These are phyloP conservation scores for Boletus reticuloceps DNA, from an alignment of 768 basidiomycete genomes.

Conservation along the genomic window DNA sequence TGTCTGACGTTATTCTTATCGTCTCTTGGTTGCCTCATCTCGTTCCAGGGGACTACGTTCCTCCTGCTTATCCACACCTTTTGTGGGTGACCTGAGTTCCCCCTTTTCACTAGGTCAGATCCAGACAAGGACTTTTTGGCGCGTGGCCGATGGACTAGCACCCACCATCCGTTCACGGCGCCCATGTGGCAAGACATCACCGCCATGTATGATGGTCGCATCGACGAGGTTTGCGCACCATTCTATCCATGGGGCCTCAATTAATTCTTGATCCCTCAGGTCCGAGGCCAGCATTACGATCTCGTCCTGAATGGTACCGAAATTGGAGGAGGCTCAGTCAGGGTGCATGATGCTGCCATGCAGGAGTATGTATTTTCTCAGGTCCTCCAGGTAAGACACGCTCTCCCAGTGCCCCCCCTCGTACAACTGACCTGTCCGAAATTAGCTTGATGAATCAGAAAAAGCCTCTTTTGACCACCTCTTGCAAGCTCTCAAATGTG, in stretches of 20 bases:
- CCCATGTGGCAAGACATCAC: conserved; percentile 90
- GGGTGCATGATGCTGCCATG: conserved; percentile 85
- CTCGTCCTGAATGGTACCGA: conserved; percentile 92
- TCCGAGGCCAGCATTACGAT: conserved; percentile 95
- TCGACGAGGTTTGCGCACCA: conserved; percentile 47
- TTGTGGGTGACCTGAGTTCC: conserved; percentile 97
- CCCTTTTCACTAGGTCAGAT: conserved; percentile 85
- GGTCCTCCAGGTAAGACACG: conserved; percentile 65
- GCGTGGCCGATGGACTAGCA: conserved; percentile 85
- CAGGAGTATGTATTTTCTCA: conserved; percentile 79
- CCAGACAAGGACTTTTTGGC: conserved; percentile 85
- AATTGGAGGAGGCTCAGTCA: conserved; percentile 91
- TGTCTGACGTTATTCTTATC: conserved; percentile 17
- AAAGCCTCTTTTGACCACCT: conserved; percentile 78
- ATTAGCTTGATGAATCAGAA: conserved; percentile 71
- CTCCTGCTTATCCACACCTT: conserved; percentile 69
- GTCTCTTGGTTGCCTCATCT: conserved; percentile 6
- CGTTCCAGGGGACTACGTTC: conserved; percentile 51
- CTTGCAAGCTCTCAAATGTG: conserved; percentile 80
- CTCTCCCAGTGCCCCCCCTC: conserved; percentile 1
- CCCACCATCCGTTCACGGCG: conserved; percentile 96
- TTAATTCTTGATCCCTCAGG: conserved; percentile 40
- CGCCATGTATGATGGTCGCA: conserved; percentile 66
- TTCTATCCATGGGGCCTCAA: neutral
- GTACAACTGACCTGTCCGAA: conserved; percentile 10